These are phyloP conservation scores for Diaporthe sp. DNA, from an alignment of 2,329 filamentous ascomycete species.

Conservation along the genomic window DNA sequence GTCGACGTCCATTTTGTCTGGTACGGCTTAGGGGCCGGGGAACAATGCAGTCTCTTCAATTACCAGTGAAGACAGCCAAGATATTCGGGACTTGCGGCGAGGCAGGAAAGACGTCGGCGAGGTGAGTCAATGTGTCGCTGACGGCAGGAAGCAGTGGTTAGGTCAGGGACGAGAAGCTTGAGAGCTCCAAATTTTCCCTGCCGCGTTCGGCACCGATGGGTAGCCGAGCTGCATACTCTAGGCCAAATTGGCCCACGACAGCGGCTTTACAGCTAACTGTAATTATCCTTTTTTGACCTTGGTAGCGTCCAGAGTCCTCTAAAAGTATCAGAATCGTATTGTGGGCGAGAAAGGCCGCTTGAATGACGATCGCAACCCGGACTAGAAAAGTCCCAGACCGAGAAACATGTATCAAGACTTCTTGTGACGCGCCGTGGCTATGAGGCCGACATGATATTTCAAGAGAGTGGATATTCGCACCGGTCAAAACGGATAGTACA, in stretches of 20 bases:
- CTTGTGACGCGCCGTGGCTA: neutral
- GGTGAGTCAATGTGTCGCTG: slow-evolving; percentile 4
- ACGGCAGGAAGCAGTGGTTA: neutral
- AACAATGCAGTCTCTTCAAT: too few species aligned
- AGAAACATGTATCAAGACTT: neutral
- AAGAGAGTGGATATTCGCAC: too few species aligned
- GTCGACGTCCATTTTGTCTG: slow-evolving; percentile 36
- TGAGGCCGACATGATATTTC: neutral
- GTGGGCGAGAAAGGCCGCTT: too few species aligned
- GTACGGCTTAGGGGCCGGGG: neutral
- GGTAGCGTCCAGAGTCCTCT: neutral
- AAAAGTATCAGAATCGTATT: neutral
- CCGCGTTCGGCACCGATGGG: slow-evolving; percentile 32
- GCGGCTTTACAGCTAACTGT: neutral
- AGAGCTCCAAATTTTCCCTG: slow-evolving; percentile 30
- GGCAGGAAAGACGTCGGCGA: neutral
- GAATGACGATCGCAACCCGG: neutral
- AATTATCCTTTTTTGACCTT: neutral
- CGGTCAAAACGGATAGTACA: too few species aligned
- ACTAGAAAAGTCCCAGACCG: neutral
- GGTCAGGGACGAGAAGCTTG: slow-evolving; percentile 16
- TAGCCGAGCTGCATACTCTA: neutral
- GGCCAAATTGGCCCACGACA: neutral
- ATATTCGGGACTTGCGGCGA: neutral
- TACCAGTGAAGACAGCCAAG: neutral